Evolutionary conservation across 2,329 filamentous ascomycete species (phyloP).

Genomic region (Drechslerella stenobrocha): DNA sequence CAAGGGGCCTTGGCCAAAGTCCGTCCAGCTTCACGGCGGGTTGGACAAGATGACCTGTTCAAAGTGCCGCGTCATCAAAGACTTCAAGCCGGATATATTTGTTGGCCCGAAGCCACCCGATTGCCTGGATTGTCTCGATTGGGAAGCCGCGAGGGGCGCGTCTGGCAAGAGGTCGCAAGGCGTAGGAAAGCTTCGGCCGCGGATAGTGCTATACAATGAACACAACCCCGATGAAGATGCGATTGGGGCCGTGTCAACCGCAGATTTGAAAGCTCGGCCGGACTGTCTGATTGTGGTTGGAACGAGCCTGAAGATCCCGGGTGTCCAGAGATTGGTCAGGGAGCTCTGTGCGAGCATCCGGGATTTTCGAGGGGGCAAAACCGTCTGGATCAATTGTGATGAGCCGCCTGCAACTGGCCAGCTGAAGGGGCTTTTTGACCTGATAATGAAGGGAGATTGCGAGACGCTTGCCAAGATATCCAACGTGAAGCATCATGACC

Average conservation of each 20-base stretch:
- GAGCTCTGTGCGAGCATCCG: slow-evolving; percentile 89
- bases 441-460: slow-evolving; percentile 82
- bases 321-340: slow-evolving; percentile 82
- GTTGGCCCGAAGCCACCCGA: slow-evolving; percentile 79
- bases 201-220: slow-evolving; percentile 97
- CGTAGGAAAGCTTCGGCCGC: slow-evolving; percentile 81
- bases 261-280: slow-evolving; percentile 80
- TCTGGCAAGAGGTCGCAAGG: slow-evolving; percentile 90
- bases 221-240: slow-evolving; percentile 95
- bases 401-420: slow-evolving; percentile 78
- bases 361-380: slow-evolving; percentile 77
- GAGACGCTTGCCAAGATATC: slow-evolving; percentile 81
- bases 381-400: slow-evolving; percentile 93
- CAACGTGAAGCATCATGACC: slow-evolving; percentile 57
- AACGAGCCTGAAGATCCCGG: slow-evolving; percentile 92
- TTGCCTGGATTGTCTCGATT: slow-evolving; percentile 73
- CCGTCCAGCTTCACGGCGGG: slow-evolving; percentile 90
- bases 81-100: slow-evolving; percentile 79
- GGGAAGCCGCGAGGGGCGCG: slow-evolving; percentile 74
- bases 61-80: slow-evolving; percentile 77
- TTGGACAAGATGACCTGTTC: slow-evolving; percentile 96
- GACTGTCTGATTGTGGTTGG: slow-evolving; percentile 94
- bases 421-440: slow-evolving; percentile 89
- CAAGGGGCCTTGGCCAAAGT: slow-evolving; percentile 89
- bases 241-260: slow-evolving; percentile 84